Evolutionary conservation across 352 stramenopile species (phyloP), one percentile per base, ranked within the genome.

Genomic region (Phytophthora fragariae): DNA sequence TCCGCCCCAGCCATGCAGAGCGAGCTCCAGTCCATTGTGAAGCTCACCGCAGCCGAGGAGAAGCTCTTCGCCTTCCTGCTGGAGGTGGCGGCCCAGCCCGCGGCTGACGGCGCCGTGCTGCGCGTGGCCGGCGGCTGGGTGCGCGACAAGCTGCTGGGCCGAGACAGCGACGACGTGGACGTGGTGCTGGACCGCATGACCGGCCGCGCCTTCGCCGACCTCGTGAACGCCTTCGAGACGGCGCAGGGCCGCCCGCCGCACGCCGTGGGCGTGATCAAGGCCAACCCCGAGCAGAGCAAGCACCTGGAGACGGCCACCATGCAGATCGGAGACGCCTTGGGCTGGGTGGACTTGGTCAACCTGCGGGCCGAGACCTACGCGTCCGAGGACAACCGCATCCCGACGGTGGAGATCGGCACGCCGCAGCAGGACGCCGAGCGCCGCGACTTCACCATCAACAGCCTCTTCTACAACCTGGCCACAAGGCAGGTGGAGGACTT

Each of bases 391-490:
- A 76, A 90, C 44, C 86, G 86, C 56, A 94, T 94, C 52, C 86
- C 86, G 5, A 82, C 81, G 4, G 81, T 94, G 62, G 73, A 80
- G 58, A 87, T 92, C 47, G 87, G 84, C 6, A 99, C 93, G 21
- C 92, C 97, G 2, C 66, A 88, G 46, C 84, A 98, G 60, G 93
- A 98, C 65, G 93, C 92, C 14, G 73, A 92, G 57, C 70, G 98
- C 49, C 86, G 98, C 47, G 98, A 99, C 84, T 98, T 99, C 62
- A 99, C 98, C 3, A 98, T 99, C 75, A 99, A 99, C 81, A 86
- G 88, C n/a, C 73, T 99, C 2, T 99, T 99, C 77, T 99, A 99
- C 90, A 99, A 99, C 80, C 91, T 99, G 47, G 92, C 98, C 68
- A 94, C 87, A 19, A 79, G 82, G 15, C 74, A 87, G 50, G 86